Percentiles rank a stretch among this genome's conserved stretches.
Conservation (phyloP, 1,284 basidiomycete species). For the Ganoderma lingzhi region DNA sequence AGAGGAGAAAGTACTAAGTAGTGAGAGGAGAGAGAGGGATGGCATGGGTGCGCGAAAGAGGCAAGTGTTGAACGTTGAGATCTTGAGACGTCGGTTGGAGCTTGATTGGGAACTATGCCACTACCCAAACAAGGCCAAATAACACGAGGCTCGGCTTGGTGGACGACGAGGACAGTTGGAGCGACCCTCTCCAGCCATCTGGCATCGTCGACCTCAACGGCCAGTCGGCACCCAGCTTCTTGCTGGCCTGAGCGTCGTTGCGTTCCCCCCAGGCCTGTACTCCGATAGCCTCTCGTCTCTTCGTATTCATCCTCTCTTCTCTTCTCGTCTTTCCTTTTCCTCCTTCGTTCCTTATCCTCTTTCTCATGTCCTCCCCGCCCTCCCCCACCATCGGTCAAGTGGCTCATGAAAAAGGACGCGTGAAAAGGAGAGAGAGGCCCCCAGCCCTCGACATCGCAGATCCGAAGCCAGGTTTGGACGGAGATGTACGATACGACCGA, state of each 20-base stretch:
- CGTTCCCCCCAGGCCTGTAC: constrained; percentile 22
- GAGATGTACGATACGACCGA: constrained; percentile 40
- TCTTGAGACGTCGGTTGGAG: not conserved
- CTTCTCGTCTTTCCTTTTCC: constrained; percentile 42
- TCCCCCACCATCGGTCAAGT: constrained; percentile 41
- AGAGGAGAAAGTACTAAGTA: not conserved
- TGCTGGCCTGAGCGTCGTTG: constrained; percentile 30
- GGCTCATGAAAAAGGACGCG: constrained; percentile 42
- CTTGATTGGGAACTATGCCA: constrained; percentile 25
- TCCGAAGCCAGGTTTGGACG: constrained; percentile 35
- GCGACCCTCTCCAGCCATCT: constrained; percentile 31
- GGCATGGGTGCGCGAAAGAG: not conserved
- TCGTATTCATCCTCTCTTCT: constrained; percentile 23
- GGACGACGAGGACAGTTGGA: constrained; percentile 26
- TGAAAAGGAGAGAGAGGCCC: constrained; percentile 47
- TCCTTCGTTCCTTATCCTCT: constrained; percentile 44
- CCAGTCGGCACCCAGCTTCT: constrained; percentile 34
- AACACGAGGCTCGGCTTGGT: constrained; percentile 37
- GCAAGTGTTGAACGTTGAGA: not conserved
- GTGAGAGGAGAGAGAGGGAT: not conserved
- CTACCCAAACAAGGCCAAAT: constrained; percentile 33
- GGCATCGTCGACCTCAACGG: constrained; percentile 40
- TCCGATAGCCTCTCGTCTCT: constrained; percentile 30
- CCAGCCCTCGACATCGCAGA: constrained; percentile 46
- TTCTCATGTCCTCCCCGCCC: constrained; percentile 46